A percentile compares a stretch with the other conserved stretches of the same genome.
phyloP scores from a whole-genome alignment of 75 land plant species.

The Pinus albicaulis region DNA sequence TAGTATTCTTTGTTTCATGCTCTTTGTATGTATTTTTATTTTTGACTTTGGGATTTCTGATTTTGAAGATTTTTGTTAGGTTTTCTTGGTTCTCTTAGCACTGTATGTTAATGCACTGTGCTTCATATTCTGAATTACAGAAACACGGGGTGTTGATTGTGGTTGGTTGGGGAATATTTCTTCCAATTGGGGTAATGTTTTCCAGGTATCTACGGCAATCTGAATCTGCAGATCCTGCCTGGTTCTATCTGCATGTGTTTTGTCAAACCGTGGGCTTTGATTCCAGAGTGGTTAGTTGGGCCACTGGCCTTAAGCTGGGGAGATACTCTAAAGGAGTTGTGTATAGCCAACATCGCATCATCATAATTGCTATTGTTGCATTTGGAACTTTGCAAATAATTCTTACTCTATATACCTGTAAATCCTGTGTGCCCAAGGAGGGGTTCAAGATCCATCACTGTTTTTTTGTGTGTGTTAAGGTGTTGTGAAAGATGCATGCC shows the following conservation, averaged over 20 bases:
- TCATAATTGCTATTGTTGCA: slow-evolving; percentile 48
- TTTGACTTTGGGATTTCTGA: no score
- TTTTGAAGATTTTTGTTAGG: no score
- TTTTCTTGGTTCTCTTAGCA: neutral
- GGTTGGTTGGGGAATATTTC: slow-evolving; percentile 62
- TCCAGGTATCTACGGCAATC: slow-evolving; percentile 57
- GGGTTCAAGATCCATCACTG: no score
- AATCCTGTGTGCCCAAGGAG: no score
- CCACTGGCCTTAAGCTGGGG: slow-evolving; percentile 53
- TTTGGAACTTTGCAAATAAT: slow-evolving; percentile 49
- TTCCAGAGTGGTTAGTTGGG: slow-evolving; percentile 61
- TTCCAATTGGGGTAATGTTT: slow-evolving; percentile 55
- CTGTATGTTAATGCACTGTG: neutral
- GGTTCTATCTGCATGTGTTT: slow-evolving; percentile 67
- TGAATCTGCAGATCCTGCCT: slow-evolving; percentile 48
- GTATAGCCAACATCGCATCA: slow-evolving; percentile 29
- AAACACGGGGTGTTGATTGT: slow-evolving; percentile 41
- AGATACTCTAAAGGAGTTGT: slow-evolving; percentile 21
- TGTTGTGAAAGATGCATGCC: no score
- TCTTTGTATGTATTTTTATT: no score
- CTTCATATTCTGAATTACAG: neutral
- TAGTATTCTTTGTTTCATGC: no score
- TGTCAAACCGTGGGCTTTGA: slow-evolving; percentile 52
- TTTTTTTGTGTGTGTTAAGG: no score
- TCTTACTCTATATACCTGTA: neutral